Evolutionary conservation across 768 basidiomycete genomes (phyloP).

Genomic region (Leucosporidium yakuticum): DNA sequence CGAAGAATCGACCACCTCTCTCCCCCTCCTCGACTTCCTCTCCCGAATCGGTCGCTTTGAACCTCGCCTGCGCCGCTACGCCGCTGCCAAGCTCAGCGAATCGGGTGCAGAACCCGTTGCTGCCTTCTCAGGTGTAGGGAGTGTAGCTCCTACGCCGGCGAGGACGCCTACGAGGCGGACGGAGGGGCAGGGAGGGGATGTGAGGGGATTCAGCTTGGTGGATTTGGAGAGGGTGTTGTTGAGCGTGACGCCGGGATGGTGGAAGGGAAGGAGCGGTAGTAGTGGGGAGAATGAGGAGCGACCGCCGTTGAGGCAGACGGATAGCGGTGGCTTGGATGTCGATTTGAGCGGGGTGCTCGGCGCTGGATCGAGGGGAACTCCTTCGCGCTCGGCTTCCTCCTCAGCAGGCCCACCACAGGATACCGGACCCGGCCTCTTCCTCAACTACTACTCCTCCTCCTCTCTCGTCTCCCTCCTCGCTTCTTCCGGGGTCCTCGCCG

Average conservation of each 20-base stretch:
- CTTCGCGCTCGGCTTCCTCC: too few species aligned
- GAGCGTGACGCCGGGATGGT: not conserved
- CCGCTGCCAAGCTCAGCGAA: not conserved
- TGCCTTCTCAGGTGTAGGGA: not conserved
- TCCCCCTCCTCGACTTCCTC: conserved; percentile 4
- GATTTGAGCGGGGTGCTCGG: not conserved
- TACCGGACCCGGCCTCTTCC: not conserved
- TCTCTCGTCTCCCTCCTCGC: not conserved
- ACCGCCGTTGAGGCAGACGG: not conserved
- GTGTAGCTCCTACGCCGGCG: not conserved
- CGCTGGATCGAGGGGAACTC: not conserved
- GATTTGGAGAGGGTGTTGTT: not conserved
- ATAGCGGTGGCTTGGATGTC: not conserved
- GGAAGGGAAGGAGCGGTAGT: too few species aligned
- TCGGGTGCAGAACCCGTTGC: not conserved
- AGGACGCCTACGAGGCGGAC: not conserved
- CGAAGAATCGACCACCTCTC: not conserved
- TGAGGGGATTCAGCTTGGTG: not conserved
- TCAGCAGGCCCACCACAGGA: not conserved
- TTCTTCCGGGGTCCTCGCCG: not conserved
- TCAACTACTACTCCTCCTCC: conserved; percentile 6
- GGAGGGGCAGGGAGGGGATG: not conserved
- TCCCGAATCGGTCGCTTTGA: conserved; percentile 1
- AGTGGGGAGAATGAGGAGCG: not conserved
- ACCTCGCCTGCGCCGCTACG: not conserved